Evolutionary conservation across 2,329 filamentous ascomycete species (phyloP).

Genomic region (Monosporascus sp.): DNA sequence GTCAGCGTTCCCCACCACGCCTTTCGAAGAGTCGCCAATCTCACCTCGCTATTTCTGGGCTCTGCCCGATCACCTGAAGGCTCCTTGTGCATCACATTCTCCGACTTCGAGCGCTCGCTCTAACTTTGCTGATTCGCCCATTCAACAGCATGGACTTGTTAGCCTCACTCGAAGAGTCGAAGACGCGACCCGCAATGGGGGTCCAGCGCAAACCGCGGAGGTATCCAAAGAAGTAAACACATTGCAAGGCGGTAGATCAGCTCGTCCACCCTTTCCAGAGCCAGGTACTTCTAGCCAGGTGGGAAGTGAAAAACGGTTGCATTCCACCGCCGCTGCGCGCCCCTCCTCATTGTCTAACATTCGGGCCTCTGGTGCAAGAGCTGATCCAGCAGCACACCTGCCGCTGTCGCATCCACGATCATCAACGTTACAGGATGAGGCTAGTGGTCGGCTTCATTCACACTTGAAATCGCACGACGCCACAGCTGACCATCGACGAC

Average conservation of each 20-base stretch:
- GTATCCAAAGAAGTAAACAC: not conserved
- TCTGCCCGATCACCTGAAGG: not conserved
- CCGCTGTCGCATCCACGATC: too few relatives aligned
- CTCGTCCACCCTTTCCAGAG: not conserved
- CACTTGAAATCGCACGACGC: not conserved
- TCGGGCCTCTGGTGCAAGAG: too few relatives aligned
- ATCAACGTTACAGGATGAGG: too few relatives aligned
- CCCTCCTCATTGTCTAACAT: not conserved
- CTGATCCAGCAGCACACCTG: too few relatives aligned
- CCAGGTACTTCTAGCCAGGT: not conserved
- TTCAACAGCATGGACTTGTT: not conserved
- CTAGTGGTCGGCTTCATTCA: not conserved
- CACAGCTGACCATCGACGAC: not conserved
- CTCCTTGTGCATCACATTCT: not conserved
- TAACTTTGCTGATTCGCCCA: not conserved
- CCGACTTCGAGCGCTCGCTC: not conserved
- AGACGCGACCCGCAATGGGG: not conserved
- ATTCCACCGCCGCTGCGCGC: not conserved
- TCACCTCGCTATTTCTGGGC: not conserved
- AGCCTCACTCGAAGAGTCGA: not conserved
- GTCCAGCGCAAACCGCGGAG: not conserved
- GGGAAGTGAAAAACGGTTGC: not conserved
- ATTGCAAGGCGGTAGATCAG: not conserved
- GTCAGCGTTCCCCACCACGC: not conserved
- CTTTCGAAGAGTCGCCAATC: not conserved